Conservation (phyloP, 768 basidiomycete genomes). For the Punctularia strigosozonata region DNA sequence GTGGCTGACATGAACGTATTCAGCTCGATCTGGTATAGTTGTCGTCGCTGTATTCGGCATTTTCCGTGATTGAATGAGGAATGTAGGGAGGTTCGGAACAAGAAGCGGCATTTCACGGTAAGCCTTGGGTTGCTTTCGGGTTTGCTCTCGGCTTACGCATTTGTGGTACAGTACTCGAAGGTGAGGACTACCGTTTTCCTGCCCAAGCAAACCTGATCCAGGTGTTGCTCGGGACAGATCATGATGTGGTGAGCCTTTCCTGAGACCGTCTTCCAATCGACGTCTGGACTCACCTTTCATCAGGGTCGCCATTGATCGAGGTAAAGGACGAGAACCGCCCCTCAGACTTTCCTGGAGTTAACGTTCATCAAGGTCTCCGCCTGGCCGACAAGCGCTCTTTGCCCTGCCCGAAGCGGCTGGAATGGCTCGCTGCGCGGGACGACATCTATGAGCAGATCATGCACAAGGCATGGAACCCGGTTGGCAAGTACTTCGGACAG, state of each 20-base stretch:
- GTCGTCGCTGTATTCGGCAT: slow-evolving; percentile 7
- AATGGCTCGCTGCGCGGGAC: slow-evolving; percentile 74
- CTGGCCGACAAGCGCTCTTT: slow-evolving; percentile 92
- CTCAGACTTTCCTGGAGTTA: slow-evolving; percentile 1
- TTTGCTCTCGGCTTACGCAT: not conserved
- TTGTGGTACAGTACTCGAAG: slow-evolving; percentile 57
- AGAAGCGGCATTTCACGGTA: slow-evolving; percentile 77
- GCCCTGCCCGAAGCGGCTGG: slow-evolving; percentile 61
- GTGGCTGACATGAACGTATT: slow-evolving; percentile 3
- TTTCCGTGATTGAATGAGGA: slow-evolving; percentile 10
- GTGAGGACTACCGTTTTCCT: slow-evolving; percentile 28
- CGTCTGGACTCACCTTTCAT: slow-evolving; percentile 1
- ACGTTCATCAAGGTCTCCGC: slow-evolving; percentile 46
- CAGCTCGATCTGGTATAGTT: slow-evolving; percentile 67
- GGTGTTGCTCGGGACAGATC: slow-evolving; percentile 36
- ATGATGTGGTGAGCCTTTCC: slow-evolving; percentile 68
- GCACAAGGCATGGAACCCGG: slow-evolving; percentile 74
- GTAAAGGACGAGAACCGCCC: slow-evolving; percentile 19
- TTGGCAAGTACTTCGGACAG: slow-evolving; percentile 66
- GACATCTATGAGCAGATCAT: slow-evolving; percentile 88
- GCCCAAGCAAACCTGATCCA: too few relatives aligned
- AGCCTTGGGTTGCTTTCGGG: slow-evolving; percentile 12
- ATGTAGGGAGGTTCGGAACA: slow-evolving; percentile 85
- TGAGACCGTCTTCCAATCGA: not conserved
- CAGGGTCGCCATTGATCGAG: slow-evolving; percentile 94